Evolutionary conservation across 2,329 filamentous ascomycete species (phyloP).

Genomic region (Botrytis fabae): DNA sequence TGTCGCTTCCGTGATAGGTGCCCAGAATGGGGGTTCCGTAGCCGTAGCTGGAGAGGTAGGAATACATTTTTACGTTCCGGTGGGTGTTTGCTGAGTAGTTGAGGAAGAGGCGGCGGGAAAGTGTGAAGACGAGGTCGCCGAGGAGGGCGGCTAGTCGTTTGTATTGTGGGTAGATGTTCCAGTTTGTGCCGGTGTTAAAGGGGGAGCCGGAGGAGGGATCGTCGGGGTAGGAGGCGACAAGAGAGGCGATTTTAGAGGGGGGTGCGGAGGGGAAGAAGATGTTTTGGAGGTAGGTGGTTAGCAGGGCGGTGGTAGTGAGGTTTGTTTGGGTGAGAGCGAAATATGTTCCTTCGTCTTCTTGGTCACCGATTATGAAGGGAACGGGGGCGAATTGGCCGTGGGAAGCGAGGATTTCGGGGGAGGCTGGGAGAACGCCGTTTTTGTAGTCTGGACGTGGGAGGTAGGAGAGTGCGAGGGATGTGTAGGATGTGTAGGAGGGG

Average conservation of each 20-base stretch:
- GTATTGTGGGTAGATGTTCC: conserved; percentile 73
- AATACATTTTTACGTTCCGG: conserved; percentile 62
- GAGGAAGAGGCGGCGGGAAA: conserved; percentile 67
- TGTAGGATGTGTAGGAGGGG: conserved; percentile 66
- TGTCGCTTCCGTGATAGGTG: conserved; percentile 71
- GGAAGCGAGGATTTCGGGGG: conserved; percentile 58
- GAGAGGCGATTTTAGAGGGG: neutral
- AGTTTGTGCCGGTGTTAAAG: conserved; percentile 66
- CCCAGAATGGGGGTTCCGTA: conserved; percentile 70
- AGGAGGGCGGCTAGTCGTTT: conserved; percentile 74
- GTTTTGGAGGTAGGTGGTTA: conserved; percentile 61
- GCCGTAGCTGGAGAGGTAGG: conserved; percentile 71
- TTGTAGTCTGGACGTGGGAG: conserved; percentile 66
- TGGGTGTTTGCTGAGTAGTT: conserved; percentile 50
- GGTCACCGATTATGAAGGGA: conserved; percentile 68
- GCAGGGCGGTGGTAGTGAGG: conserved; percentile 57
- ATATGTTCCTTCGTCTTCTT: conserved; percentile 78
- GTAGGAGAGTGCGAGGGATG: conserved; percentile 70
- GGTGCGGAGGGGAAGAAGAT: conserved; percentile 59
- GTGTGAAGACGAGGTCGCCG: conserved; percentile 73
- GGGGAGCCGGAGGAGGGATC: conserved; percentile 57
- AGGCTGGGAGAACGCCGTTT: conserved; percentile 59
- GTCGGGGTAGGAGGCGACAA: conserved; percentile 56
- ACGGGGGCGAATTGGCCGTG: conserved; percentile 58
- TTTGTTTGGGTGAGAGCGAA: conserved; percentile 69